These are phyloP conservation scores for Fusarium hostae DNA, from an alignment of 2,329 filamentous ascomycete genomes.

Conservation along the genomic window DNA sequence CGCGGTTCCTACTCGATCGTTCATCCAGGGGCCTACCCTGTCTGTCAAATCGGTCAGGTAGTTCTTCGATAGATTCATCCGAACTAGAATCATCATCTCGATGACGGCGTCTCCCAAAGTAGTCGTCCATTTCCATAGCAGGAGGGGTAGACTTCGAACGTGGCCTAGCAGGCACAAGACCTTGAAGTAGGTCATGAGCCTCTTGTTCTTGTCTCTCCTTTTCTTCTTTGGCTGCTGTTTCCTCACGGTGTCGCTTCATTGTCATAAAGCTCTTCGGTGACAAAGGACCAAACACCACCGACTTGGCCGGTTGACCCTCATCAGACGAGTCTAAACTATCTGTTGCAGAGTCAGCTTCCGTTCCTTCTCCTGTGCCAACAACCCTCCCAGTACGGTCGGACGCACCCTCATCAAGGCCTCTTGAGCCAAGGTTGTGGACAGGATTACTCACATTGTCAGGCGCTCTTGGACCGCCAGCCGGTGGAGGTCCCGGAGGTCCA, in stretches of 20 bases:
- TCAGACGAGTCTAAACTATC: conserved; percentile 45
- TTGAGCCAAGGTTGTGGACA: conserved; percentile 44
- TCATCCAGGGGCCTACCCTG: conserved; percentile 55
- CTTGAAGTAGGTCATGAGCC: conserved; percentile 33
- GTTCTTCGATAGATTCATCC: conserved; percentile 54
- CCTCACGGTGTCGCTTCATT: conserved; percentile 54
- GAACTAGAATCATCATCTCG: conserved; percentile 35
- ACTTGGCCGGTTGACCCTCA: conserved; percentile 47
- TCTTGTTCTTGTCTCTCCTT: conserved; percentile 31
- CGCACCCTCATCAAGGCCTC: conserved; percentile 53
- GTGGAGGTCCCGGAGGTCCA: conserved; percentile 49
- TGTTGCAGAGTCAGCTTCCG: conserved; percentile 42
- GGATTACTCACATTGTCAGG: conserved; percentile 59
- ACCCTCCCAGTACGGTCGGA: conserved; percentile 46
- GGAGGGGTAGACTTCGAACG: conserved; percentile 42
- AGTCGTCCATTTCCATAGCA: conserved; percentile 43
- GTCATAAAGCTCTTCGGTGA: conserved; percentile 62
- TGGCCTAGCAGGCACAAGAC: conserved; percentile 27
- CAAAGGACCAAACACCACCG: conserved; percentile 60
- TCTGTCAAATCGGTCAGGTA: conserved; percentile 61
- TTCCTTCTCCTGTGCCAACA: background rate
- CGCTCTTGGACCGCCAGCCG: conserved; percentile 47
- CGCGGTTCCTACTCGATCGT: conserved; percentile 20
- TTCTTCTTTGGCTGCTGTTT: conserved; percentile 41
- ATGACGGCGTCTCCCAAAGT: conserved; percentile 37